Evolutionary conservation across 78 protist species (phyloP), one percentile per base, ranked within the genome.

Genomic region (Speleostelium caveatum): DNA sequence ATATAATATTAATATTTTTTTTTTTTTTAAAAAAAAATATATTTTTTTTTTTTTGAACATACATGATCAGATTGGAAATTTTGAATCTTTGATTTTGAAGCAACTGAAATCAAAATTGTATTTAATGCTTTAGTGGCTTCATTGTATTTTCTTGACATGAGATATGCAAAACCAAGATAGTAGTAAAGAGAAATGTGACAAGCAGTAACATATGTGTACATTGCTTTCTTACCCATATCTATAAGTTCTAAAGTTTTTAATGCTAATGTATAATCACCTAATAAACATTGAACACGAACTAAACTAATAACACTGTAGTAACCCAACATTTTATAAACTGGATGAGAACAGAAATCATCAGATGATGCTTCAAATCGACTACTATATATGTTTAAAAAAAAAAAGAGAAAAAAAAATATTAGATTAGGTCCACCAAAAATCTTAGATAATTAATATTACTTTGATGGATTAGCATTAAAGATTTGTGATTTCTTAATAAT

Each of bases 81-180:
- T 69, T 67, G 77, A 42, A 53, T 33, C 26, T 59, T 66, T 22
- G 89, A 68, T 41, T 80, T 80, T 24, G 89, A 69, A 4, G 89
- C 75, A 42, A 63, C 77, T 42, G 83, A 93, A 59, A 66, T 14
- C 17, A 97, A 93, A 45, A 95, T 75, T 49, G 71, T 19, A 33
- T 65, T 22, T 66, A 95, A 76, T 14, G 93, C 66, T 22, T 75
- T 75, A 68, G 92, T 68, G 61, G 96, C 96, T 61, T 97, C 98
- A n/a, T 73, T 74, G 92, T 94, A 96, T 39, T 97, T 94, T 22
- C 97, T 93, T 56, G 78, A 30, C 97, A 97, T 93, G 36, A 97
- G 5, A 87, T 94, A 94, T 33, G 93, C 88, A 53, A 79, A 97
- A 39, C 96, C 99, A 1, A 95, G 59, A 62, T 95, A 85, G 93